Conservation (phyloP, 768 basidiomycete species). For the Pulveroboletus ravenelii region DNA sequence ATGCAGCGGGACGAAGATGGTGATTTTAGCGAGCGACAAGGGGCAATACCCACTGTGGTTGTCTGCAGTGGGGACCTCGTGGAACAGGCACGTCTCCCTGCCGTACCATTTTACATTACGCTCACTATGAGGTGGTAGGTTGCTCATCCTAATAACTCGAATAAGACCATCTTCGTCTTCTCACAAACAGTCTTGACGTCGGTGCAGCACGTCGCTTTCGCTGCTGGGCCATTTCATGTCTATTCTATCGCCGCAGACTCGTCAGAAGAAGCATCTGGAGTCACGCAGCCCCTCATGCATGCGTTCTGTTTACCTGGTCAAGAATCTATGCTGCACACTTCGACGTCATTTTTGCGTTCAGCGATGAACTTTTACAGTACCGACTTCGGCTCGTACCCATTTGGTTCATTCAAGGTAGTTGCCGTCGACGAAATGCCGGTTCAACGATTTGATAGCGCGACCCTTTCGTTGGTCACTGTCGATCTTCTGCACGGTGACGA, state of each 20-base stretch:
- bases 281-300: conserved; percentile 72
- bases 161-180: conserved; percentile 93
- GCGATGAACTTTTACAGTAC: conserved; percentile 91
- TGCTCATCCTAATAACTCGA: conserved; percentile 87
- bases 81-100: conserved; percentile 66
- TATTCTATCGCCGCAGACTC: conserved; percentile 62
- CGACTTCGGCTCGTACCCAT: conserved; percentile 95
- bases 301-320: conserved; percentile 92
- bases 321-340: conserved; percentile 62
- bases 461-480: conserved; percentile 70
- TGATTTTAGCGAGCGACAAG: conserved; percentile 46
- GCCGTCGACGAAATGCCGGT: conserved; percentile 87
- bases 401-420: conserved; percentile 88
- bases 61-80: conserved; percentile 92
- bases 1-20: conserved; percentile 35
- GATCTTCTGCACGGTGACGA: conserved; percentile 85
- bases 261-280: conserved; percentile 57
- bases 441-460: conserved; percentile 80
- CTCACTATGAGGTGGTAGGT: conserved; percentile 46
- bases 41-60: conserved; percentile 75
- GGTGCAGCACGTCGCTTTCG: conserved; percentile 95
- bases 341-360: conserved; percentile 72
- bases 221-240: conserved; percentile 90
- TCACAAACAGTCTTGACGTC: conserved; percentile 82
- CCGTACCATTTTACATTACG: background rate